These are phyloP conservation scores for Tephrocybe sp. DNA, from an alignment of 768 basidiomycete species.

Conservation along the genomic window DNA sequence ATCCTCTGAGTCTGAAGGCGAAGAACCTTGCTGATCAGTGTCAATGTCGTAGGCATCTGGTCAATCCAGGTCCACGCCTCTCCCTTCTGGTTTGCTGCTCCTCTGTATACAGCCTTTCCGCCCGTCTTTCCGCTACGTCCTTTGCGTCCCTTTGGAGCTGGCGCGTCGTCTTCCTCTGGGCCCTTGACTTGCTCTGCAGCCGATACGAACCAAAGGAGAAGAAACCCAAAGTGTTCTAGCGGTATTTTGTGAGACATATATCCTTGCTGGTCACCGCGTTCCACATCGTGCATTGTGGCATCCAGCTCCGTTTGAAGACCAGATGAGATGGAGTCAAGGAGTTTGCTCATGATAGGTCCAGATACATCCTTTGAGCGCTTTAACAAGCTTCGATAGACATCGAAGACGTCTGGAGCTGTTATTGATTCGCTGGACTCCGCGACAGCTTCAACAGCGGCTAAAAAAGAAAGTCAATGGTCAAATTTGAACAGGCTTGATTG, in stretches of 20 bases:
- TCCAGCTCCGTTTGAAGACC: slow-evolving; percentile 76
- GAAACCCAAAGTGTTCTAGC: slow-evolving; percentile 90
- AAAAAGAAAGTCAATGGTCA: slow-evolving; percentile 8
- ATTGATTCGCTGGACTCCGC: slow-evolving; percentile 78
- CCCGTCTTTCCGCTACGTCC: slow-evolving; percentile 62
- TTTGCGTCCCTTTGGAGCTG: slow-evolving; percentile 46
- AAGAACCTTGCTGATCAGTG: slow-evolving; percentile 72
- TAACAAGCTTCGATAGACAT: slow-evolving; percentile 78
- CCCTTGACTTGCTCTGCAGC: slow-evolving; percentile 78
- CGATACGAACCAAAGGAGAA: slow-evolving; percentile 88
- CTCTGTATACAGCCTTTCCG: slow-evolving; percentile 28
- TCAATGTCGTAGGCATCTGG: slow-evolving; percentile 71
- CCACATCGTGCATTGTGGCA: slow-evolving; percentile 64
- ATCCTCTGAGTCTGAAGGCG: slow-evolving; percentile 69
- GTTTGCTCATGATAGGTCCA: slow-evolving; percentile 72
- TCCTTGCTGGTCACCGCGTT: slow-evolving; percentile 64
- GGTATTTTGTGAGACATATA: slow-evolving; percentile 65
- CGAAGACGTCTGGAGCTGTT: slow-evolving; percentile 66
- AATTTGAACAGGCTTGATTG: not conserved
- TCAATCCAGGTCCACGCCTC: slow-evolving; percentile 76
- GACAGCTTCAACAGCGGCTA: slow-evolving; percentile 81
- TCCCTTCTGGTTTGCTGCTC: slow-evolving; percentile 42
- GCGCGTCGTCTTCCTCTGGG: slow-evolving; percentile 40
- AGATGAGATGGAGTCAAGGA: slow-evolving; percentile 84
- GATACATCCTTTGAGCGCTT: slow-evolving; percentile 69